phyloP scores from a whole-genome alignment of 2,329 filamentous ascomycete genomes.

The Leptodontidium sp. region DNA sequence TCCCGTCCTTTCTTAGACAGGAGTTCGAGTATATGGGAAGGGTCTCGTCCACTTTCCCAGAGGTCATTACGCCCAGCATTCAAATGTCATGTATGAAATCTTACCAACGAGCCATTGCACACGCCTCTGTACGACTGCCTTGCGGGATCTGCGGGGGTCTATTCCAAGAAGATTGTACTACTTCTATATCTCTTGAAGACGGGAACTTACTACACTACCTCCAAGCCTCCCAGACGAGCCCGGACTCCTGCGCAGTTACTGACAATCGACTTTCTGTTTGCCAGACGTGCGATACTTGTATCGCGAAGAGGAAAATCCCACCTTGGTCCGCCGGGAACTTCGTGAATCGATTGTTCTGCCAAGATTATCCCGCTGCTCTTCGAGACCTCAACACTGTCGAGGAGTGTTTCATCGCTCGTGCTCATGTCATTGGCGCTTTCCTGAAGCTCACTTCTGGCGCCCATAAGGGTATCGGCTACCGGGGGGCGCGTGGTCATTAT shows the following conservation, averaged over 20 bases:
- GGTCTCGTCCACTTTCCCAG: background rate
- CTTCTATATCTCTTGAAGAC: background rate
- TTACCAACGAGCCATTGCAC: too few relatives aligned
- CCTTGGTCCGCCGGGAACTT: background rate
- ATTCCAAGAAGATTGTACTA: background rate
- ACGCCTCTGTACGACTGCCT: too few relatives aligned
- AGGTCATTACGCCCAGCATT: background rate
- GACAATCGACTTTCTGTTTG: background rate
- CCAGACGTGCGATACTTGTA: background rate
- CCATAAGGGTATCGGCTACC: background rate
- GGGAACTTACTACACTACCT: background rate
- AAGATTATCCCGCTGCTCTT: background rate
- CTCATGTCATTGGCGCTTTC: background rate
- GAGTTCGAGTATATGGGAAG: background rate
- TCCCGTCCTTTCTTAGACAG: background rate
- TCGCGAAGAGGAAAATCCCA: background rate
- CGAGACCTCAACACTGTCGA: too few relatives aligned
- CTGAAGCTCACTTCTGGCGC: background rate
- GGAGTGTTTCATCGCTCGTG: too few relatives aligned
- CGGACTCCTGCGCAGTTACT: background rate
- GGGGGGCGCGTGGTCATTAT: background rate
- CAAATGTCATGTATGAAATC: background rate
- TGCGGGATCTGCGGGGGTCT: background rate
- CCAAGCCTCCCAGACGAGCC: background rate
- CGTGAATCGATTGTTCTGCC: background rate